Base-by-base conservation (phyloP, 345 rosid genomes). In the Mangifera indica region DNA sequence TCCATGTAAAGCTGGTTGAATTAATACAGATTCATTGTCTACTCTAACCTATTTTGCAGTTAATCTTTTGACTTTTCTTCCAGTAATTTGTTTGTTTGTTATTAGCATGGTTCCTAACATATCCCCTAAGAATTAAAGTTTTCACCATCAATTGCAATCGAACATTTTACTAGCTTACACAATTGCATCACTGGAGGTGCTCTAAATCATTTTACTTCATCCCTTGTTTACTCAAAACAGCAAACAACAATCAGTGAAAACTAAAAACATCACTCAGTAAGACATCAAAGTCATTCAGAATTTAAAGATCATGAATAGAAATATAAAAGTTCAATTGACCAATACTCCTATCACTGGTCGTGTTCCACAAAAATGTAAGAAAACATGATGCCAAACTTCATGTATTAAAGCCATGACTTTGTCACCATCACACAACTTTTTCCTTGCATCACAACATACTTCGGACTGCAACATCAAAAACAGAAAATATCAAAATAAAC, bases 361-460 rank as follows among this genome's bases (percentile, higher is more conserved):
- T 9, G 2, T 14, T 32, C 12, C 34, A 25, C n/a, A 63, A 8
- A 12, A 45, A 40, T 11, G 49, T 8, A 11, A 20, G 34, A 46
- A 46, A 64, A 21, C 8, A 65, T 46, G 5, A 65, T 48, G 22
- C 46, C 55, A 65, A 67, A 26, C 11, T 67, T 17, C 48, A 67
- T 6, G 12, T n/a, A 29, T 51, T 2, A 3, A 32, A 52, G 56
- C 17, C 13, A 6, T 2, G 4, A n/a, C 5, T 5, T 29, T 29
- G 8, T 37, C 42, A 37, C 8, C 42, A 37, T 37, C 1, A 37
- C 42, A 37, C 42, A 13, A 15, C 10, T 22, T 13, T 34, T 20
- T 17, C 54, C 46, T 32, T 3, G 18, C 12, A 20, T 20, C 13
- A 69, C 13, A 45, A 24, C 14, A 22, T 25, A 49, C 21, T n/a